Evolutionary conservation across 2,329 filamentous ascomycete species (phyloP).

Genomic region (Fusarium chuoi): DNA sequence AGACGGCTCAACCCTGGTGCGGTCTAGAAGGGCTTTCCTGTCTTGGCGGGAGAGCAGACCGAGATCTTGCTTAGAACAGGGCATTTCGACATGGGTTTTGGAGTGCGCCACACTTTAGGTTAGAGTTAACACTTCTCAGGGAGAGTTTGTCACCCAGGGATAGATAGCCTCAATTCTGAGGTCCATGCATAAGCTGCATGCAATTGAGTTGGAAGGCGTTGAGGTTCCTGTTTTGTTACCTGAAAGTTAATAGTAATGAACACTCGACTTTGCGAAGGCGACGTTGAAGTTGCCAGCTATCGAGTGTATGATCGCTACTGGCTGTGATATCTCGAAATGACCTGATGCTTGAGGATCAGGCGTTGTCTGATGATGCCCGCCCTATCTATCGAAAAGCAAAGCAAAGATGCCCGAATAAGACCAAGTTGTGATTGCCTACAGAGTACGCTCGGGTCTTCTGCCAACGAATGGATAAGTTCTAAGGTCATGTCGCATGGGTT

Average conservation of each 20-base stretch:
- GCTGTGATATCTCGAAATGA: not conserved
- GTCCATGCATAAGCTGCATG: conserved; percentile 5
- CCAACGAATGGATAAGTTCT: conserved; percentile 5
- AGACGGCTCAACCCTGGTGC: conserved; percentile 28
- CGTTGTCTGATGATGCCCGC: not conserved
- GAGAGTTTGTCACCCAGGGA: conserved; percentile 21
- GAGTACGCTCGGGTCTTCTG: not conserved
- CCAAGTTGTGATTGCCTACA: not conserved
- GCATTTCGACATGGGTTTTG: conserved; percentile 33
- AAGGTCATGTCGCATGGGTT: conserved; percentile 16
- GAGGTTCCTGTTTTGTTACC: not conserved
- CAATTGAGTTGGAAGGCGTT: not conserved
- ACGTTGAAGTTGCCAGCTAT: not conserved
- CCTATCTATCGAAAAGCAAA: not conserved
- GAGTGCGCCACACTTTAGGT: conserved; percentile 28
- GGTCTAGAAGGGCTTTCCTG: conserved; percentile 9
- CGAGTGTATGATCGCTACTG: not conserved
- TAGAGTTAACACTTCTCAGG: conserved; percentile 29
- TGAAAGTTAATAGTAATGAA: not conserved
- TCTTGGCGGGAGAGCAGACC: conserved; percentile 22
- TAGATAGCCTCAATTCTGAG: not conserved
- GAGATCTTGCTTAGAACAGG: conserved; percentile 34
- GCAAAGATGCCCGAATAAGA: not conserved
- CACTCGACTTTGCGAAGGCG: not conserved
- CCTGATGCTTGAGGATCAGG: not conserved